phyloP scores from a whole-genome alignment of 2,329 filamentous ascomycete species.

The Trichophyton schoenleinii region DNA sequence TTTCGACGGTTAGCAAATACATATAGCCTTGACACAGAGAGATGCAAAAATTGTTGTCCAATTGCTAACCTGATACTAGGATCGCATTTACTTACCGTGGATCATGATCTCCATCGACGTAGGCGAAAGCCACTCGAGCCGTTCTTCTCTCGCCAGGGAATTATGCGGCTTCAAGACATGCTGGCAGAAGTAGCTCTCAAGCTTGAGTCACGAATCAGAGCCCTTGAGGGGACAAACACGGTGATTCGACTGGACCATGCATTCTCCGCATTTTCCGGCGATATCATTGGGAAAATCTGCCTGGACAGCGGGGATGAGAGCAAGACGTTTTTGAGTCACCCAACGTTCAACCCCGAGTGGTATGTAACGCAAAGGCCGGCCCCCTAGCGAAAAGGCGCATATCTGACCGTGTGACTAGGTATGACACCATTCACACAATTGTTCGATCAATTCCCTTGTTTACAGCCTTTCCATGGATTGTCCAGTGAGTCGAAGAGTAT shows the following conservation, averaged over 20 bases:
- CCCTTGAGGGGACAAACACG: slow-evolving; percentile 11
- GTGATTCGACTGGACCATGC: slow-evolving; percentile 18
- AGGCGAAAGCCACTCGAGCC: slow-evolving; percentile 16
- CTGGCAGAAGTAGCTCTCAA: slow-evolving; percentile 6
- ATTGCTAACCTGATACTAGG: slow-evolving; percentile 8
- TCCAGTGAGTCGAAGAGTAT: not conserved
- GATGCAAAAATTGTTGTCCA: not conserved
- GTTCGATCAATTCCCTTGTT: slow-evolving; percentile 10
- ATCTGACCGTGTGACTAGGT: slow-evolving; percentile 6
- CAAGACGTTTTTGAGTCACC: slow-evolving; percentile 1
- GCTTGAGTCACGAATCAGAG: slow-evolving; percentile 7
- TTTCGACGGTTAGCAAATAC: not conserved
- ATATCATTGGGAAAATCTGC: slow-evolving; percentile 16
- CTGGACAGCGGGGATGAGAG: not conserved
- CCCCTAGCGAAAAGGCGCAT: not conserved
- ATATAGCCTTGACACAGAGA: not conserved
- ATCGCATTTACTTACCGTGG: slow-evolving; percentile 18
- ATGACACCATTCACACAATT: slow-evolving; percentile 8
- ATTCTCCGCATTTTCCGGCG: slow-evolving; percentile 18
- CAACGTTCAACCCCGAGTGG: slow-evolving; percentile 6
- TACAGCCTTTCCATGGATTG: slow-evolving; percentile 10
- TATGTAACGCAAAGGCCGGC: not conserved
- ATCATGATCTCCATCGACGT: slow-evolving; percentile 19
- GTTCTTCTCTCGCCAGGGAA: slow-evolving; percentile 17
- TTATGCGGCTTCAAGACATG: slow-evolving; percentile 6